Conservation (phyloP, 768 basidiomycete species). For the Mycena metata region DNA sequence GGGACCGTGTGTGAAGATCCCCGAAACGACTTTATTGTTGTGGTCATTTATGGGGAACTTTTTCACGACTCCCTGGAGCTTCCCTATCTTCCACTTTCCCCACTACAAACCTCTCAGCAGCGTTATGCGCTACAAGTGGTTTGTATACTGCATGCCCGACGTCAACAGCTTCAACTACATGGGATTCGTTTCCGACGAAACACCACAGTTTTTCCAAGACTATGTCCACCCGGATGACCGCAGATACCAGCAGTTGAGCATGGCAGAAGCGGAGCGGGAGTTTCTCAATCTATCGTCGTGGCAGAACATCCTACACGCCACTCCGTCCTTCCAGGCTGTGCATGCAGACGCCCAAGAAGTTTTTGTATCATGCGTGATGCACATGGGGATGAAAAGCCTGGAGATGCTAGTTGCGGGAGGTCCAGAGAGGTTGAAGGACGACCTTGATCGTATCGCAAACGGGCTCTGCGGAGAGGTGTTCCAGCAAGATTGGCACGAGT, state of each 20-base stretch:
- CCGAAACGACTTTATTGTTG: conserved; percentile 31
- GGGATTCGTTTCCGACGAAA: neutral
- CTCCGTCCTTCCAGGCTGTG: neutral
- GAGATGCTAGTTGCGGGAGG: conserved; percentile 24
- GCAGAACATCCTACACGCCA: neutral
- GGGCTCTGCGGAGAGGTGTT: neutral
- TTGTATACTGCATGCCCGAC: conserved; percentile 38
- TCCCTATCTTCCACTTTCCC: conserved; percentile 18
- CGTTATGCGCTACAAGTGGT: conserved; percentile 33
- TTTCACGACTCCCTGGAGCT: conserved; percentile 36
- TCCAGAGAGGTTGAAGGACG: conserved; percentile 12
- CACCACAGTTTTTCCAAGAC: conserved; percentile 22
- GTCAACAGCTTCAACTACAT: conserved; percentile 31
- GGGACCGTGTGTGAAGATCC: conserved; percentile 29
- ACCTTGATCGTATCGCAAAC: conserved; percentile 20
- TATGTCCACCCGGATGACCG: conserved; percentile 21
- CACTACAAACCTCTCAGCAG: conserved; percentile 29
- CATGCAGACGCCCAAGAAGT: neutral
- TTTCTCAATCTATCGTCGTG: conserved; percentile 4
- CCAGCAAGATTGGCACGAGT: neutral
- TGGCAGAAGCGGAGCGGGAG: conserved; percentile 12
- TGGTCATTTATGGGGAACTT: conserved; percentile 36
- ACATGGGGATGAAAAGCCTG: conserved; percentile 29
- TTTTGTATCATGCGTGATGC: conserved; percentile 20
- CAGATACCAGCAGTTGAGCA: conserved; percentile 30